Conservation (phyloP, 352 stramenopile species). For the Thraustotheca clavata region DNA sequence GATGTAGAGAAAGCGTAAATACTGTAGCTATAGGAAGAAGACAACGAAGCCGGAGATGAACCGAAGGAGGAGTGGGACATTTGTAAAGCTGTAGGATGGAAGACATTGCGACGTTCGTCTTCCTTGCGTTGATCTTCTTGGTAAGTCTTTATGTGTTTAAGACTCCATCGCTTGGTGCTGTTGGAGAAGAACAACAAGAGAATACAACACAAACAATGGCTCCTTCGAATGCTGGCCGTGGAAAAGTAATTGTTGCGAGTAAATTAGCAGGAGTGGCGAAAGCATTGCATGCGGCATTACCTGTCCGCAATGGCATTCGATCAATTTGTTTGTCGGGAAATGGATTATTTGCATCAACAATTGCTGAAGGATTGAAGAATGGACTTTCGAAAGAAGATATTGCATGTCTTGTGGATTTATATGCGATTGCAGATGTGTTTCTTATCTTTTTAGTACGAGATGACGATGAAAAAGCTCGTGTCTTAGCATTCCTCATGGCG, state of each 20-base stretch:
- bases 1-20: too few relatives aligned
- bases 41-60: too few relatives aligned
- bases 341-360: not conserved
- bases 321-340: slow-evolving; percentile 17
- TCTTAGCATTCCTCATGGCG: not conserved
- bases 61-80: too few relatives aligned
- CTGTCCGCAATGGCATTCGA: not conserved
- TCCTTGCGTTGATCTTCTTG: slow-evolving; percentile 7
- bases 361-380: not conserved
- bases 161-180: too few relatives aligned
- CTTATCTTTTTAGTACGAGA: slow-evolving; percentile 2
- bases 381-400: not conserved
- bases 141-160: not conserved
- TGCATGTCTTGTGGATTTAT: slow-evolving; percentile 1
- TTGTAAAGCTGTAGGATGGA: too few relatives aligned
- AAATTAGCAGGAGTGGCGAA: not conserved
- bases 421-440: slow-evolving; percentile 11
- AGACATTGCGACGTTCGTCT: slow-evolving; percentile 1
- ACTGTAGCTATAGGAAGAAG: too few relatives aligned
- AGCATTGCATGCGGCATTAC: slow-evolving; percentile 8
- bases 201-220: too few relatives aligned
- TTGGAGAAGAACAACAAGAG: too few relatives aligned
- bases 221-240: slow-evolving; percentile 1
- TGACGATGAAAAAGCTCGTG: not conserved
- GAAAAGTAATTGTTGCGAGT: not conserved